Evolutionary conservation across 202 grass and related monocot genomes (phyloP), one percentile per base, ranked within the genome.

Genomic region (Panicum virgatum): DNA sequence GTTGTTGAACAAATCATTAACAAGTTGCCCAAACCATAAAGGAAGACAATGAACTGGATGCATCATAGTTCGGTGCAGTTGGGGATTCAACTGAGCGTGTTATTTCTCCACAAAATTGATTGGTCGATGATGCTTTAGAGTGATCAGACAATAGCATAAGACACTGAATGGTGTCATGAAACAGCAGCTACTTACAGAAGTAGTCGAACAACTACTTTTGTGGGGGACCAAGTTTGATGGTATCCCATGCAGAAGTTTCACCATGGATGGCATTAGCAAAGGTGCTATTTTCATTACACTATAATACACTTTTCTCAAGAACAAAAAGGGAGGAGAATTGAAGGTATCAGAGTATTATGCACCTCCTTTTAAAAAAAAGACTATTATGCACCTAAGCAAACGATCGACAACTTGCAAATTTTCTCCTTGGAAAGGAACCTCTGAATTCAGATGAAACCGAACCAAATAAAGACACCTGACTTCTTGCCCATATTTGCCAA

Each of bases 131-230:
- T 29, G 9, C 77, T 51, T 68, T 62, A 62, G 63, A 76, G 58
- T 44, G 65, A 71, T 9, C 40, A 51, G 78, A 77, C 78, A 85
- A 73, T 66, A 90, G 78, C 73, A 86, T 52, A 45, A n/a, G 74
- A 73, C 73, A 60, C 57, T 43, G 59, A n/a, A 62, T 51, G 59
- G 30, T 67, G 73, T 73, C 87, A 82, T 72, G 72, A 77, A 82
- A 66, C 66, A 66, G 70, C 78, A 52, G 50, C 83, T 72, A 16
- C 48, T 32, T 53, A 61, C 78, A 52, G 15, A 86, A 90, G 79
- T 82, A 29, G 83, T 90, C 86, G 69, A 72, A 72, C 67, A 83
- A 37, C 88, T 69, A 74, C 79, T 59, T n/a, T n/a, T 15, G 16
- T 70, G 54, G 61, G 82, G 76, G 77, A 79, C 75, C 75, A 74